These are phyloP conservation scores for Basipetospora chlamydospora DNA, from an alignment of 2,329 filamentous ascomycete genomes.

Conservation along the genomic window DNA sequence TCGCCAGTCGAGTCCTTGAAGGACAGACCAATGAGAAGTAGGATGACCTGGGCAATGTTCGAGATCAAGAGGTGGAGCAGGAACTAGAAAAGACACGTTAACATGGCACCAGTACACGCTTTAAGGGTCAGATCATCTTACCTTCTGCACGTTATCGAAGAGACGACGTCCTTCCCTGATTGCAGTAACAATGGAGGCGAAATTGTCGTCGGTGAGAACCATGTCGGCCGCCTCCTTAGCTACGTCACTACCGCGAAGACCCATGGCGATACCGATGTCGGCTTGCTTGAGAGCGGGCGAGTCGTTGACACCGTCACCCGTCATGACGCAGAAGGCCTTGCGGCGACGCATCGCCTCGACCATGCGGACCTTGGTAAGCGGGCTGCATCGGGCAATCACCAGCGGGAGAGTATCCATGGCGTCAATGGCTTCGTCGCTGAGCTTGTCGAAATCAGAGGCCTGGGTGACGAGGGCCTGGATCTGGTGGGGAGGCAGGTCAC, in stretches of 20 bases:
- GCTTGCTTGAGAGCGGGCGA: slow-evolving; percentile 58
- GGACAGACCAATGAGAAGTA: slow-evolving; percentile 52
- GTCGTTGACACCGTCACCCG: slow-evolving; percentile 63
- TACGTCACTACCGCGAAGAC: slow-evolving; percentile 54
- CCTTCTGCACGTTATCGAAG: slow-evolving; percentile 64
- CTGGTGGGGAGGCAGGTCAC: slow-evolving; percentile 20
- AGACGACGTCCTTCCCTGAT: slow-evolving; percentile 56
- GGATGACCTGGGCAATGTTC: slow-evolving; percentile 55
- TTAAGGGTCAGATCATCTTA: slow-evolving; percentile 15
- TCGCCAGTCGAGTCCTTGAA: slow-evolving; percentile 47
- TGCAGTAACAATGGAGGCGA: slow-evolving; percentile 63
- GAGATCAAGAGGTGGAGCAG: slow-evolving; percentile 52
- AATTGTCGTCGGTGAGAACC: slow-evolving; percentile 79
- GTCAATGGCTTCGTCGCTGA: slow-evolving; percentile 50
- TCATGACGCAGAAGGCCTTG: slow-evolving; percentile 57
- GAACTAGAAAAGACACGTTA: slow-evolving; percentile 25
- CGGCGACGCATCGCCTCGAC: slow-evolving; percentile 59
- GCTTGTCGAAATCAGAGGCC: slow-evolving; percentile 45
- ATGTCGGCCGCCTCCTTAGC: slow-evolving; percentile 76
- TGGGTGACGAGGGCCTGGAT: slow-evolving; percentile 40
- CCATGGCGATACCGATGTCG: slow-evolving; percentile 66
- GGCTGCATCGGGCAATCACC: slow-evolving; percentile 56
- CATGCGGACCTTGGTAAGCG: slow-evolving; percentile 60
- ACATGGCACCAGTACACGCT: neutral
- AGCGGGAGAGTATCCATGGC: slow-evolving; percentile 44